Percentiles rank a stretch among this genome's conserved stretches.
phyloP scores from a whole-genome alignment of 495 filamentous ascomycete genomes.

The Podospora sp. region DNA sequence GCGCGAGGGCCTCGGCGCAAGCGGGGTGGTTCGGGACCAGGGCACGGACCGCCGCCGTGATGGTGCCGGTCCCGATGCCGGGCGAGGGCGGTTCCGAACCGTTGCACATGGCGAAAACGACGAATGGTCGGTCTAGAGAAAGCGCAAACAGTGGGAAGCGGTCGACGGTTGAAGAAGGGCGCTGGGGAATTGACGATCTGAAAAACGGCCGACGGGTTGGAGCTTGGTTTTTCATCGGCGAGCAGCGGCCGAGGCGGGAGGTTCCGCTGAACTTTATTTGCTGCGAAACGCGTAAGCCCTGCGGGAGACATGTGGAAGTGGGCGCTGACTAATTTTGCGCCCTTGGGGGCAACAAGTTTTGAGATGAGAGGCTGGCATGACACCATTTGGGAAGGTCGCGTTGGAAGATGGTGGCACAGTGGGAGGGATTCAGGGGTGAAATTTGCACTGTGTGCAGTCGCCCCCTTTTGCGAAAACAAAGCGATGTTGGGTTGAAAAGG shows the following conservation, averaged over 20 bases:
- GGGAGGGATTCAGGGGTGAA: too few relatives aligned
- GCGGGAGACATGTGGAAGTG: neutral
- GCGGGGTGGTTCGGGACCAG: conserved; percentile 32
- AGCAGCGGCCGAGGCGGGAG: neutral
- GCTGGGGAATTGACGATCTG: too few relatives aligned
- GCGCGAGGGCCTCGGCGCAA: conserved; percentile 33
- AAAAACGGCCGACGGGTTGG: neutral
- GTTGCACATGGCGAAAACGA: conserved; percentile 7
- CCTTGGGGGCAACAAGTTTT: neutral
- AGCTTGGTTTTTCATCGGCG: neutral
- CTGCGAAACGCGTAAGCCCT: neutral
- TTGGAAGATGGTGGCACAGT: too few relatives aligned
- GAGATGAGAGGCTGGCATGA: too few relatives aligned
- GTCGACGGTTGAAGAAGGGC: too few relatives aligned
- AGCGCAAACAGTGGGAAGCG: too few relatives aligned
- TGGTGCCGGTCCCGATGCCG: conserved; percentile 24
- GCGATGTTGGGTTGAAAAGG: too few relatives aligned
- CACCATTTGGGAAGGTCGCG: too few relatives aligned
- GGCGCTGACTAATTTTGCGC: neutral
- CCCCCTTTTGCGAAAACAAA: too few relatives aligned
- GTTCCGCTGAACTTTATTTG: neutral
- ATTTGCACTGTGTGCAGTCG: too few relatives aligned
- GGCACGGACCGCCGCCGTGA: conserved; percentile 32
- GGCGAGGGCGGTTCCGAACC: neutral
- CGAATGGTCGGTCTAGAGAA: too few relatives aligned